Evolutionary conservation across 352 stramenopile species (phyloP), one percentile per base, ranked within the genome.

Genomic region (Plasmopara halstedii): DNA sequence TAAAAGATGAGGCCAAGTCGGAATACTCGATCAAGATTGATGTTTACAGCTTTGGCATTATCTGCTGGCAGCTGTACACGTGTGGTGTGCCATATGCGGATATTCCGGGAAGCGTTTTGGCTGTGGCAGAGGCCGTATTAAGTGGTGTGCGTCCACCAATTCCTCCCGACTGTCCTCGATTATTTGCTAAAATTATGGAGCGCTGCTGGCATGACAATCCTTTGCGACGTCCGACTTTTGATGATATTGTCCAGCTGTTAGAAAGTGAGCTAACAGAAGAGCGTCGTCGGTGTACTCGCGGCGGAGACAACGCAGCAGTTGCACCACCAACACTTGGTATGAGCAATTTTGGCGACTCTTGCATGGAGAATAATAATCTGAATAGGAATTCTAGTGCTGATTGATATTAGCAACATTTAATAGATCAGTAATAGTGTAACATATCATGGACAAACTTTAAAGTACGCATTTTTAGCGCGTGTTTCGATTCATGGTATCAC

Each of bases 1-100:
- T 90, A 10, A 70, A 84, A 37, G 75, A 90, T 33, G 75, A 85
- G 35, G 63, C 65, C 17, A 82, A 58, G 35, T 76, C 73, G 0
- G 68, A 78, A 23, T 90, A 90, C 57, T 88, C 75, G 25, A 56
- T 90, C 33, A 90, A 90, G 49, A 78, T 90, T 22, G 78, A 90
- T 60, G 78, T 90, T 17, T 90, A 90, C 47, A 90, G 78, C 58
- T 90, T 90, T 53, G 78, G 73, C 17, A 78, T 90, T 55, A 85
- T 88, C 46, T 90, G 75, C 63, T 90, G 78, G 78, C 78, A 90
- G 64, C 54, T 90, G 33, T 84, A 67, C 49, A 86, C 78, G 19
- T 85, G 75, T 54, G 65, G 70, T 32, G 59, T 80, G 42, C 78
- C 78, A 38, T 90, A 85, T 44, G 64, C 62, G 11, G 71, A 88